phyloP scores from a whole-genome alignment of 2,329 filamentous ascomycete genomes.

The Arthrobotrys megalospora region DNA sequence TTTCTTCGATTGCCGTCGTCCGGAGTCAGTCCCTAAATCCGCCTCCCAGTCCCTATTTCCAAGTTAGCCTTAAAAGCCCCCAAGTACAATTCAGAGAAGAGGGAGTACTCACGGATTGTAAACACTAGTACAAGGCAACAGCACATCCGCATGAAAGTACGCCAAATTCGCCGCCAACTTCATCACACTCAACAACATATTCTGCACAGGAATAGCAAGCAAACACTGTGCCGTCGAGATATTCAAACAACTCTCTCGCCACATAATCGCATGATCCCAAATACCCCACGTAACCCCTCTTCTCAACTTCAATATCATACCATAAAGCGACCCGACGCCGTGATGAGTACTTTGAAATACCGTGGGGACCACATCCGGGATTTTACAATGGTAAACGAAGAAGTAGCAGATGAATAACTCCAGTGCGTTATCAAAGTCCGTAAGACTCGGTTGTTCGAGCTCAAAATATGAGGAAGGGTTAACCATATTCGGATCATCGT shows the following conservation, averaged over 20 bases:
- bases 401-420: slow-evolving; percentile 68
- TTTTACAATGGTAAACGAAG: slow-evolving; percentile 74
- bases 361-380: slow-evolving; percentile 73
- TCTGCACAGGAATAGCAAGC: slow-evolving; percentile 71
- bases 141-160: slow-evolving; percentile 74
- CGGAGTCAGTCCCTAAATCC: slow-evolving; percentile 75
- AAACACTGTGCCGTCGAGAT: slow-evolving; percentile 71
- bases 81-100: not conserved
- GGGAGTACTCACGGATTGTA: slow-evolving; percentile 71
- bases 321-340: slow-evolving; percentile 75
- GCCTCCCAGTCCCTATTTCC: slow-evolving; percentile 72
- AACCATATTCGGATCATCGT: slow-evolving; percentile 67
- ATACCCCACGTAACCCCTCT: slow-evolving; percentile 75
- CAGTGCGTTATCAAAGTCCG: slow-evolving; percentile 66
- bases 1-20: slow-evolving; percentile 73
- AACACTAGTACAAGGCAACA: slow-evolving; percentile 74
- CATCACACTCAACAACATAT: slow-evolving; percentile 70
- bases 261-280: slow-evolving; percentile 77
- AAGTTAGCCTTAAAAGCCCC: not conserved
- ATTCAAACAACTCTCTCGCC: slow-evolving; percentile 73
- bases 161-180: slow-evolving; percentile 70
- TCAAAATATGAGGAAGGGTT: slow-evolving; percentile 65
- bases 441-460: slow-evolving; percentile 66
- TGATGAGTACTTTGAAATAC: slow-evolving; percentile 77
- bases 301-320: slow-evolving; percentile 76